Base-by-base conservation (phyloP, 495 filamentous ascomycete genomes). In the Penicillium ochrochloron region DNA sequence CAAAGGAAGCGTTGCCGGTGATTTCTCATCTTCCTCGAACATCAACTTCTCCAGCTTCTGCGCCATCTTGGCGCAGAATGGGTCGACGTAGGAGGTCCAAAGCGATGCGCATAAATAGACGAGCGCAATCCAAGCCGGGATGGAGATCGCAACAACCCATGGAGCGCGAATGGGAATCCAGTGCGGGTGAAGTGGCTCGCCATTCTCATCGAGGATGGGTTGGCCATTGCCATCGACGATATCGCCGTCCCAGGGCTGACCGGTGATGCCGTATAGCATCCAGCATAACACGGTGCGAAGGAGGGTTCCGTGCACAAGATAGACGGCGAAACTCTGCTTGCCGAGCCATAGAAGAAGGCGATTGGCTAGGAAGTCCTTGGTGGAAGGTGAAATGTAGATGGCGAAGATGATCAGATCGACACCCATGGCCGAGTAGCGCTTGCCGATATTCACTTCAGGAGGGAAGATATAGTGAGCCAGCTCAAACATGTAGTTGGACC, bases 271-370 rank as follows among this genome's bases (percentile, higher is more conserved):
- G 65, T 87, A 90, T 12, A 88, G 78, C 79, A 89, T 82, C 85
- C 88, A 89, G 65, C 82, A 84, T 5, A 89, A 77, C 0, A 90
- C 75, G 25, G 80, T 84, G 53, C 88, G 85, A 34, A 91, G 80
- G 29, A 90, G 80, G 17, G 84, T 83, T 14, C 88, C 88, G 72
- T 91, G 88, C 5, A 88, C 79, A 6, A 90, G 82, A 65, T 90
- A 90, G 17, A 90, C 85, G 31, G 88, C 88, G 66, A 90, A 90
- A 55, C 83, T 86, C 71, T 88, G 84, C 68, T 85, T 85, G 50
- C 88, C 88, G 19, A 90, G 80, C 86, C 86, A 90, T 56, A 89
- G 82, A 14, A 91, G 78, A 15, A 82, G 74, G 29, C 80, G 78
- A 69, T 80, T 84, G 5, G 85, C 82, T 7, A 91, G 76, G 25